Conservation (phyloP, 306 rosid genomes). For the Canavalia ensiformis region DNA sequence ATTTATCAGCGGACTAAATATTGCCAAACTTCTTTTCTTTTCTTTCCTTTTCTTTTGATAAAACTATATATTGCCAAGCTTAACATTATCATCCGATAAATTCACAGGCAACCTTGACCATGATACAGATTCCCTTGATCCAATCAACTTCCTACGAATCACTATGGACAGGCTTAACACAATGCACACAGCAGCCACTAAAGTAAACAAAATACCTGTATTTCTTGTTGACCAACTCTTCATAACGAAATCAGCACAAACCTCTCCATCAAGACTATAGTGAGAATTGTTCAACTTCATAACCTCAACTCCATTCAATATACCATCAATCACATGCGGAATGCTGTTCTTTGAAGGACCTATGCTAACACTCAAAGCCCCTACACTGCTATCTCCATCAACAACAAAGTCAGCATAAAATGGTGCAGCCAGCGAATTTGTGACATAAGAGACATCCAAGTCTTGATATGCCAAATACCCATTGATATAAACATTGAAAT, state of each 20-base stretch:
- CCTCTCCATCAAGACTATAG: constrained; percentile 59
- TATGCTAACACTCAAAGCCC: constrained; percentile 57
- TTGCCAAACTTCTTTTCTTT: neutral
- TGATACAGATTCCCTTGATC: constrained; percentile 47
- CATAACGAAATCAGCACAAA: constrained; percentile 52
- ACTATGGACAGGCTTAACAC: constrained; percentile 55
- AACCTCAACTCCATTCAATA: constrained; percentile 58
- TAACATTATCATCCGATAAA: constrained; percentile 38
- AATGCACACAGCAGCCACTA: constrained; percentile 57
- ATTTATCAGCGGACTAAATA: constrained; percentile 36
- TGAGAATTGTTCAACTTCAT: constrained; percentile 57
- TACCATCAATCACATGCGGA: constrained; percentile 55
- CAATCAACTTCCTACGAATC: constrained; percentile 56
- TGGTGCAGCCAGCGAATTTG: constrained; percentile 70
- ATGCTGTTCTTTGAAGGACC: constrained; percentile 74
- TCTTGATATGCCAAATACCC: constrained; percentile 65
- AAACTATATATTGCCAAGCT: constrained; percentile 39
- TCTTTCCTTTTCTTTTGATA: neutral
- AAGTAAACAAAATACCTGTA: constrained; percentile 49
- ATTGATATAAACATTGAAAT: constrained; percentile 87
- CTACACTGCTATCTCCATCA: constrained; percentile 54
- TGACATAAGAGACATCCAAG: constrained; percentile 69
- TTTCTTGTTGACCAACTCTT: constrained; percentile 50
- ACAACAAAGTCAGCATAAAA: constrained; percentile 78
- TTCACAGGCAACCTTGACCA: constrained; percentile 64